Evolutionary conservation across 805 yeast species (phyloP).

Genomic region (Spathaspora sp.): DNA sequence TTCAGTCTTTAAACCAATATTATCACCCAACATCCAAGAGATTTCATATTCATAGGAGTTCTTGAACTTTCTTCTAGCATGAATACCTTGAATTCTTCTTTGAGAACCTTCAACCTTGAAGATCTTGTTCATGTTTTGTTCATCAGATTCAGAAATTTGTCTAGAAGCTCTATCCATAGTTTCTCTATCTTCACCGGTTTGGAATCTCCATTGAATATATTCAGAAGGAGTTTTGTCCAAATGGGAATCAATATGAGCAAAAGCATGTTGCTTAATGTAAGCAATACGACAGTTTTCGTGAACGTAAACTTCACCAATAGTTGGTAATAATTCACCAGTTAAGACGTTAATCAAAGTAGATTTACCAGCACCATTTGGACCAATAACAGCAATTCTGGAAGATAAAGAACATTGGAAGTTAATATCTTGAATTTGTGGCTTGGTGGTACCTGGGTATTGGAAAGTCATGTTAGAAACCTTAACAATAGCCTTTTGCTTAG

Average conservation of each 20-base stretch:
- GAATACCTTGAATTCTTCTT: conserved; percentile 94
- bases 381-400: conserved; percentile 99
- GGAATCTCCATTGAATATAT: conserved; percentile 99
- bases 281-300: conserved; percentile 99
- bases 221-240: conserved; percentile 99
- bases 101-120: conserved; percentile 98
- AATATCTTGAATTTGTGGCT: conserved; percentile 89
- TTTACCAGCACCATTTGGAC: conserved; percentile 99
- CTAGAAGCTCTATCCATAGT: conserved; percentile 99
- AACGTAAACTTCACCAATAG: conserved; percentile 97
- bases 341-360: conserved; percentile 97
- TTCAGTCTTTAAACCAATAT: conserved; percentile 97
- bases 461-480: conserved; percentile 95
- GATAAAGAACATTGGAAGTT: conserved; percentile 99
- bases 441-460: conserved; percentile 99
- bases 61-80: conserved; percentile 99
- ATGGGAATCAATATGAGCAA: conserved; percentile 98
- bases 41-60: conserved; percentile 99
- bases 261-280: conserved; percentile 99
- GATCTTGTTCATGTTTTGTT: conserved; percentile 98
- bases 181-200: conserved; percentile 99
- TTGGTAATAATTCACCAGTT: conserved; percentile 99
- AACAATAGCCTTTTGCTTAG: conserved; percentile 99
- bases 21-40: conserved; percentile 96
- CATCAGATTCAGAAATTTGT: conserved; percentile 95